phyloP scores from a whole-genome alignment of 1,139 yeast species.

The Zygosaccharomyces sapae region DNA sequence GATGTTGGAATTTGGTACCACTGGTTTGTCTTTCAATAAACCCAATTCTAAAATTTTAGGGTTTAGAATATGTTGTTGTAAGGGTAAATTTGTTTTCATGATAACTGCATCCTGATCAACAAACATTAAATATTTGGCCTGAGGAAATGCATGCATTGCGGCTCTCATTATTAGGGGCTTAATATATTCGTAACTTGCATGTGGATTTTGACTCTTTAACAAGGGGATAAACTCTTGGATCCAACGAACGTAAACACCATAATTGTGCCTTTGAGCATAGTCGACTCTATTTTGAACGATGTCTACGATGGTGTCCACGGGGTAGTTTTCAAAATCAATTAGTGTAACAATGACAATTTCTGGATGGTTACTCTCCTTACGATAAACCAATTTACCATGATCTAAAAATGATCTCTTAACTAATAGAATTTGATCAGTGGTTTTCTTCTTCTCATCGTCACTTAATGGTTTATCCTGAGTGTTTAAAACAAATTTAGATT shows the following conservation, averaged over 20 bases:
- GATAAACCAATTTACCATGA: conserved; percentile 58
- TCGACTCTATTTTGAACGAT: conserved; percentile 80
- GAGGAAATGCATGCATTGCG: conserved; percentile 83
- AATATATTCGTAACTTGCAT: conserved; percentile 24
- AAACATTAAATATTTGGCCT: conserved; percentile 81
- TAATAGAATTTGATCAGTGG: conserved; percentile 38
- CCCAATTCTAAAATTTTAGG: conserved; percentile 55
- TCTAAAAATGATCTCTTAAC: conserved; percentile 59
- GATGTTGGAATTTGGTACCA: conserved; percentile 63
- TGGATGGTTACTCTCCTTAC: conserved; percentile 46
- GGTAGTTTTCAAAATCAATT: conserved; percentile 68
- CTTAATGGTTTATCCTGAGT: conserved; percentile 45
- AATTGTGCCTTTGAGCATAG: conserved; percentile 69
- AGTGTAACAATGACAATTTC: conserved; percentile 76
- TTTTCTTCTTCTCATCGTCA: conserved; percentile 40
- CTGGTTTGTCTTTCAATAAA: conserved; percentile 61
- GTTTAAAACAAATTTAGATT: conserved; percentile 43
- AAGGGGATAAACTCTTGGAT: conserved; percentile 70
- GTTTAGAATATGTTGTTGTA: conserved; percentile 54
- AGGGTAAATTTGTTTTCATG: conserved; percentile 57
- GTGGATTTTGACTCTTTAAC: conserved; percentile 41
- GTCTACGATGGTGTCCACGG: conserved; percentile 54
- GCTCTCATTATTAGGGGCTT: conserved; percentile 49
- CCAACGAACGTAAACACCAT: conserved; percentile 81
- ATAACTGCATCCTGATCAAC: conserved; percentile 71